phyloP scores from a whole-genome alignment of 176 grass and related monocot genomes.

The Aegilops speltoides region DNA sequence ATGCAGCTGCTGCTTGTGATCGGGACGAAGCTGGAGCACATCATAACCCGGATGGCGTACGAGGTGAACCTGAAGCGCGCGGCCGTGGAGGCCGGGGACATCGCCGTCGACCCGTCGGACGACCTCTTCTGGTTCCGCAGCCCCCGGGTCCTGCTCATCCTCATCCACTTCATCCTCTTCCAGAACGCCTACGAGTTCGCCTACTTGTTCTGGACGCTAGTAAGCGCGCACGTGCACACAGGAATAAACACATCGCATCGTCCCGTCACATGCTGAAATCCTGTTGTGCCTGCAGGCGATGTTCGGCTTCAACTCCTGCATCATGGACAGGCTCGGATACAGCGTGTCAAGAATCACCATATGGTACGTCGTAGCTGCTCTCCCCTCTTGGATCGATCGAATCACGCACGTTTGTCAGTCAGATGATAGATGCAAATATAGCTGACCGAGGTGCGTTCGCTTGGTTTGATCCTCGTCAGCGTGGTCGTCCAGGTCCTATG shows the following conservation, averaged over 20 bases:
- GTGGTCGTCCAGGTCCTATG: conserved; percentile 62
- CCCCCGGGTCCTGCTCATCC: conserved; percentile 51
- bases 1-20: conserved; percentile 67
- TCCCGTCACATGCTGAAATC: too few species aligned
- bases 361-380: conserved; percentile 23
- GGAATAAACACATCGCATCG: too few species aligned
- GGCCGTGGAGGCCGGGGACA: conserved; percentile 12
- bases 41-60: conserved; percentile 65
- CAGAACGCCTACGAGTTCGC: conserved; percentile 81
- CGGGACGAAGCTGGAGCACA: conserved; percentile 87
- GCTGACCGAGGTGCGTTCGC: background rate
- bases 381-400: background rate
- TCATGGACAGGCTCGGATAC: conserved; percentile 45
- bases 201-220: conserved; percentile 76
- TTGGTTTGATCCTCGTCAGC: conserved; percentile 26
- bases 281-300: conserved; percentile 22
- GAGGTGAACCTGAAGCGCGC: conserved; percentile 60
- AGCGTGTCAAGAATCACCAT: conserved; percentile 37
- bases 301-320: conserved; percentile 59
- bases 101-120: conserved; percentile 56
- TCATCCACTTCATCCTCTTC: conserved; percentile 93
- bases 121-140: conserved; percentile 73
- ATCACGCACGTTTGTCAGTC: background rate
- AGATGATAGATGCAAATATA: background rate
- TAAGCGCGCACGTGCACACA: background rate